Conservation (phyloP, 306 rosid genomes). For the Urtica urens region DNA sequence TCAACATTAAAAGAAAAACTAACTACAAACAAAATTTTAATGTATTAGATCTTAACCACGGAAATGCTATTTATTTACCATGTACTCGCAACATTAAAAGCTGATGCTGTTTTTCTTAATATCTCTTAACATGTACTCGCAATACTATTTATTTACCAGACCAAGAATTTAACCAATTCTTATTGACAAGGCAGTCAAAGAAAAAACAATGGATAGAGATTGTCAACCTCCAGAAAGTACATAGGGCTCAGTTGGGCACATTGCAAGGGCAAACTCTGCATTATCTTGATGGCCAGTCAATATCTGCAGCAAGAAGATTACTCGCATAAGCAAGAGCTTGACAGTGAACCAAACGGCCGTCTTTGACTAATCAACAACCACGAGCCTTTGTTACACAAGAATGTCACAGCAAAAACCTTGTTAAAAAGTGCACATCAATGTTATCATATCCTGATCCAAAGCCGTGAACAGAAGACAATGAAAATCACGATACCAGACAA, state of each 20-base stretch:
- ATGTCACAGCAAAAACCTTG: no score
- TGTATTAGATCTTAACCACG: no score
- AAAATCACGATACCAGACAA: background rate
- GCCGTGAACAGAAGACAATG: no score
- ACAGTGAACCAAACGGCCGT: background rate
- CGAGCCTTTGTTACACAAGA: background rate
- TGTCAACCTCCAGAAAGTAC: constrained; percentile 91
- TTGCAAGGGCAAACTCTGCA: constrained; percentile 99
- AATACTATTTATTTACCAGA: no score
- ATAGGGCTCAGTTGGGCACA: constrained; percentile 98
- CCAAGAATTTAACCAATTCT: background rate
- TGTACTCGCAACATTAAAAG: no score
- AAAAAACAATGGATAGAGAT: background rate
- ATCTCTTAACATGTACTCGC: no score
- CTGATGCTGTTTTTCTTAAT: no score
- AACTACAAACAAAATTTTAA: no score
- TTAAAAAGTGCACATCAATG: background rate
- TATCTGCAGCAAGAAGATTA: constrained; percentile 34
- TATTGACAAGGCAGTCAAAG: background rate
- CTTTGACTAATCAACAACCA: background rate
- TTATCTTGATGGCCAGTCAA: constrained; percentile 97
- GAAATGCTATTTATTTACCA: no score
- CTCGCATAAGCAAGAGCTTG: background rate
- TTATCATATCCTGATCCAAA: no score
- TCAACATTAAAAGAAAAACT: no score